A percentile compares a stretch with the other conserved stretches of the same genome.
Conservation (phyloP, 257 asterid species). For the Solanum bulbocastanum region DNA sequence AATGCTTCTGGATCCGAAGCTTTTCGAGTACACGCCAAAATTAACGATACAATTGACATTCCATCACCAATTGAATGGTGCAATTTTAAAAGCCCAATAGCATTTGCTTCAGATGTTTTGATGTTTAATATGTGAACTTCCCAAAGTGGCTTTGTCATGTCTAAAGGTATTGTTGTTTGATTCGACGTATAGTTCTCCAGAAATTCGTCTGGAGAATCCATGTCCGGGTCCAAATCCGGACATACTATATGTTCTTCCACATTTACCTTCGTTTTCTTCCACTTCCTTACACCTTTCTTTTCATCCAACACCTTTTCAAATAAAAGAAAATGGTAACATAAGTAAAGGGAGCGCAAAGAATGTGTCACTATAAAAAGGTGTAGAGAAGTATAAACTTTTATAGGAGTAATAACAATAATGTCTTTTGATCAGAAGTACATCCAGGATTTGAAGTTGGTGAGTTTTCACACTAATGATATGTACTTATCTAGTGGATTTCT, state of each 20-base stretch:
- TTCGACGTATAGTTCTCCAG: conserved; percentile 14
- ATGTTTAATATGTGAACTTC: conserved; percentile 33
- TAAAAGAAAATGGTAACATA: not conserved
- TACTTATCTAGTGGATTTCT: not conserved
- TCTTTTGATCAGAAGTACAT: not conserved
- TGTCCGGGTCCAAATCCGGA: conserved; percentile 19
- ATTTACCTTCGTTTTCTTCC: conserved; percentile 20
- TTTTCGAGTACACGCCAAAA: conserved; percentile 26
- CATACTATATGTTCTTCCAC: conserved; percentile 18
- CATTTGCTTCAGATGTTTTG: conserved; percentile 24
- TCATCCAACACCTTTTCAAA: not conserved
- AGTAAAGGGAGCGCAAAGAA: not conserved
- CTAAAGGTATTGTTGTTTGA: conserved; percentile 13
- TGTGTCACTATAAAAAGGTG: not conserved
- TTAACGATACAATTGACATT: conserved; percentile 19
- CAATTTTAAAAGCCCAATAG: conserved; percentile 8
- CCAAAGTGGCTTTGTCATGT: conserved; percentile 32
- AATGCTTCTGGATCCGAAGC: conserved; percentile 16
- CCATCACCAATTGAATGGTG: conserved; percentile 48
- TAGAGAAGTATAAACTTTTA: not conserved
- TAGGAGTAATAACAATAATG: not conserved
- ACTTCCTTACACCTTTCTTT: conserved; percentile 6
- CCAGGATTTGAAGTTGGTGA: not conserved
- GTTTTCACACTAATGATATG: not conserved
- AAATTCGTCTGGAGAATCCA: conserved; percentile 20